Base-by-base conservation (phyloP, 345 rosid species). In the Cardamine resedifolia region DNA sequence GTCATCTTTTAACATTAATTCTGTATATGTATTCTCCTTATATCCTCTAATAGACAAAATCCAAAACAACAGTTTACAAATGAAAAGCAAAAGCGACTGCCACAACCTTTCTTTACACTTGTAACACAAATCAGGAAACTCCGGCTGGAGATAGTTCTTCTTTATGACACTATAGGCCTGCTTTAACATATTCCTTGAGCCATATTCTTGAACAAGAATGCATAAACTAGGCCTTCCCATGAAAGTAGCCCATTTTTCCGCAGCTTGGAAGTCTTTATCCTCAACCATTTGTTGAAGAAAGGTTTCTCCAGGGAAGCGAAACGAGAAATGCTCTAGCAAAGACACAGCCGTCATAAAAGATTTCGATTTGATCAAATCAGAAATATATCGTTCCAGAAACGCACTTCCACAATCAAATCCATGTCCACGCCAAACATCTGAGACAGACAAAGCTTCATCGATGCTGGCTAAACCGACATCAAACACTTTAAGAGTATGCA, bases 201-300 rank as follows among this genome's bases (percentile, higher is more conserved):
- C 84, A 77, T 87, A 95, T 74, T 86, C 90, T 74, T 69, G 85
- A 23, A 90, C 90, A 50, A 95, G 96, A 51, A 81, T 1, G 58
- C 87, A 80, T 77, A 90, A 72, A 88, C 90, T 82, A 41, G 90
- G 78, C 74, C 82, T 86, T 58, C 99, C 99, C 89, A 91, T 88
- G 84, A 88, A 88, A 18, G 85, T 84, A 41, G 99, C 96, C 96
- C 96, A 95, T 75, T 79, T 91, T 83, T 91, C 99, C 21, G 99
- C 96, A 55, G 99, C 93, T 82, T 65, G 78, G 70, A 76, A 83
- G 66, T 91, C 88, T 66, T 82, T 85, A 19, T 86, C 86, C 65
- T 87, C 84, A 79, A 95, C 67, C 96, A 95, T 88, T 75, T 86
- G 76, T 44, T 83, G 76, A 24, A 95, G 88, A 71, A 95, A 90